Percentiles rank a stretch among this genome's conserved stretches.
Conservation (phyloP, 805 yeast species). For the Starmerella powellii region DNA sequence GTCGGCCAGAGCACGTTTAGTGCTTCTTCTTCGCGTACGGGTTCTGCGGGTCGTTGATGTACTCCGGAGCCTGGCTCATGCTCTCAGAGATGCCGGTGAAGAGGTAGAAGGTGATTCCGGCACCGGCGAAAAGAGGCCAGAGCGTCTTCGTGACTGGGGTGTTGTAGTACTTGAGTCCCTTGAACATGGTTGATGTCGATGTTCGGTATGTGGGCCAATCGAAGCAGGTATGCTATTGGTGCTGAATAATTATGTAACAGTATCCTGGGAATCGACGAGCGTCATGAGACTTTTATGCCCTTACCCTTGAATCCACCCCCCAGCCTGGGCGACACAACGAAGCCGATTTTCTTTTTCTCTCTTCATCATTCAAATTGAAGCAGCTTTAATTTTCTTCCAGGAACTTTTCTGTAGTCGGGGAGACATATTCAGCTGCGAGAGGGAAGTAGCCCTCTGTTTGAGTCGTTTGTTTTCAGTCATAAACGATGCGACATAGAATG, state of each 20-base stretch:
- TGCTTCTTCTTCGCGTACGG: conserved; percentile 49
- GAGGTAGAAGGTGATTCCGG: conserved; percentile 58
- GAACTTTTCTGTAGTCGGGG: neutral
- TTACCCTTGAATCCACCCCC: too few species aligned
- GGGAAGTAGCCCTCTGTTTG: conserved; percentile 18
- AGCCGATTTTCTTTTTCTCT: neutral
- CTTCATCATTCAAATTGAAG: conserved; percentile 10
- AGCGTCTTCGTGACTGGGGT: conserved; percentile 52
- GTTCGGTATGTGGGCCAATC: too few species aligned
- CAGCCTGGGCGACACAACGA: neutral
- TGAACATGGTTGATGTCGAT: conserved; percentile 19
- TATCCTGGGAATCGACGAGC: too few species aligned
- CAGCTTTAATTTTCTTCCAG: conserved; percentile 7
- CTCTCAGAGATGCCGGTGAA: conserved; percentile 58
- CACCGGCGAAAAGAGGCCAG: conserved; percentile 87
- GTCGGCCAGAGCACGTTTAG: conserved; percentile 13
- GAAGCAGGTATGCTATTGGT: too few species aligned
- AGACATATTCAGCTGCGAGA: conserved; percentile 17
- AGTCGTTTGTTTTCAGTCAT: conserved; percentile 17
- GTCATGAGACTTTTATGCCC: too few species aligned
- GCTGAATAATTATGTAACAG: too few species aligned
- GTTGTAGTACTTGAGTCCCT: conserved; percentile 32
- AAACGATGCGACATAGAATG: conserved; percentile 19
- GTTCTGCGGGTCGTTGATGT: conserved; percentile 90
- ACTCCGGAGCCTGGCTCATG: conserved; percentile 58